Evolutionary conservation across 2,329 filamentous ascomycete genomes (phyloP), one percentile per base, ranked within the genome.

Genomic region (Exophiala bonariae): DNA sequence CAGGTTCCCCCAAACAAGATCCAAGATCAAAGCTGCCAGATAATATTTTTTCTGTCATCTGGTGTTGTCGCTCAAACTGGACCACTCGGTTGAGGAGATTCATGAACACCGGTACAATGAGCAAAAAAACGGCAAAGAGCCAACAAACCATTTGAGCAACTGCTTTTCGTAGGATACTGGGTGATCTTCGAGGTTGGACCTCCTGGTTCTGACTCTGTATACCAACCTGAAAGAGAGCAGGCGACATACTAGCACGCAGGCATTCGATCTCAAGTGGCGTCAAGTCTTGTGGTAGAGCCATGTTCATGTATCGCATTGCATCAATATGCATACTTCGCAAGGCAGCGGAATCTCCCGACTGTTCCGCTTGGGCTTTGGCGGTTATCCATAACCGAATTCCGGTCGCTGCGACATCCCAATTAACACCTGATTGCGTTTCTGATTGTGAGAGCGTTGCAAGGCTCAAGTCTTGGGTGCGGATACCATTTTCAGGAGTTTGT

Each of bases 1-100:
- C 71, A 13, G 72, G 68, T 47, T 75, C 76, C 3, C 81, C 77
- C 34, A 85, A 55, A 38, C 64, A 66, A 52, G 82, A 77, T 3
- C 78, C 77, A 2, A 78, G 71, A 37, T 72, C 70, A 23, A 83
- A 65, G 4, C 79, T 68, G 17, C 71, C 69, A 6, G 72, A 70
- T 14, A 85, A 63, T 1, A 85, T 52, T 18, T 77, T 76, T 59
- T 83, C 78, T 1, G 77, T 82, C 50, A 90, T 72, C 52, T 79
- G 80, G 65, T 89, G 80, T 55, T 81, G 76, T 13, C 82, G 77
- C 62, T 90, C 86, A 53, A 84, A 83, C 39, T 75, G 70, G 33
- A 57, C 28, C n/a, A 44, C 30, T 13, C 52, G 44, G 28, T 52
- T 52, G 26, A 50, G 44, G 11, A 55, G 41, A 8, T 40, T 40